phyloP scores from a whole-genome alignment of 176 grass and related monocot genomes.

The Phoenix roebelenii region DNA sequence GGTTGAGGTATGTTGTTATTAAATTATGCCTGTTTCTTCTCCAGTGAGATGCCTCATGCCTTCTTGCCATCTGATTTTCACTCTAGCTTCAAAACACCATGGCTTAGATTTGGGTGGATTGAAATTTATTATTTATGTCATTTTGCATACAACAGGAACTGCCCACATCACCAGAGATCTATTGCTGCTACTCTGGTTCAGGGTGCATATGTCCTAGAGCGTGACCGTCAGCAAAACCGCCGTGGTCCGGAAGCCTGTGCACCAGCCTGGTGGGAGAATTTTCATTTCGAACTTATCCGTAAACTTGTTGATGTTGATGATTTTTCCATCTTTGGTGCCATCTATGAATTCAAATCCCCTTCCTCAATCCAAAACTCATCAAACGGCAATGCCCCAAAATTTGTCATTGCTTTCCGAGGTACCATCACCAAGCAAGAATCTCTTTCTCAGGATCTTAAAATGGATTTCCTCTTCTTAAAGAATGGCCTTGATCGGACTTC shows the following conservation, averaged over 20 bases:
- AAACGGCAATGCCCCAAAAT: constrained; percentile 14
- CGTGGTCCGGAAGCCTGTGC: constrained; percentile 12
- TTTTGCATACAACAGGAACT: constrained; percentile 16
- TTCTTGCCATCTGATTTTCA: no score
- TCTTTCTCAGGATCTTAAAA: constrained; percentile 17
- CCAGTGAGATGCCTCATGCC: no score
- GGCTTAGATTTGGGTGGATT: no score
- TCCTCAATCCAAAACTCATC: constrained; percentile 3
- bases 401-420: constrained; percentile 30
- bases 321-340: constrained; percentile 33
- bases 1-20: no score
- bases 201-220: constrained; percentile 30
- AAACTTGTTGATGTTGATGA: constrained; percentile 28
- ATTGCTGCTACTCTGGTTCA: constrained; percentile 30
- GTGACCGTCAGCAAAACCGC: constrained; percentile 20
- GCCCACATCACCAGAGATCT: constrained; percentile 26
- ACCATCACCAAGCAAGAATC: constrained; percentile 24
- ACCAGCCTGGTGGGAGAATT: constrained; percentile 29
- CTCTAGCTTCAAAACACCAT: no score
- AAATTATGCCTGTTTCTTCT: no score
- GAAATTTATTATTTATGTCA: no score
- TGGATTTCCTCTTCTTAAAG: constrained; percentile 14
- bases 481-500: constrained; percentile 16
- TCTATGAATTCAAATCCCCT: constrained; percentile 8
- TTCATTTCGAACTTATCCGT: constrained; percentile 29